A percentile compares a stretch with the other conserved stretches of the same genome.
phyloP scores from a whole-genome alignment of 2,329 filamentous ascomycete genomes.

The Pestalotiopsis sp. region DNA sequence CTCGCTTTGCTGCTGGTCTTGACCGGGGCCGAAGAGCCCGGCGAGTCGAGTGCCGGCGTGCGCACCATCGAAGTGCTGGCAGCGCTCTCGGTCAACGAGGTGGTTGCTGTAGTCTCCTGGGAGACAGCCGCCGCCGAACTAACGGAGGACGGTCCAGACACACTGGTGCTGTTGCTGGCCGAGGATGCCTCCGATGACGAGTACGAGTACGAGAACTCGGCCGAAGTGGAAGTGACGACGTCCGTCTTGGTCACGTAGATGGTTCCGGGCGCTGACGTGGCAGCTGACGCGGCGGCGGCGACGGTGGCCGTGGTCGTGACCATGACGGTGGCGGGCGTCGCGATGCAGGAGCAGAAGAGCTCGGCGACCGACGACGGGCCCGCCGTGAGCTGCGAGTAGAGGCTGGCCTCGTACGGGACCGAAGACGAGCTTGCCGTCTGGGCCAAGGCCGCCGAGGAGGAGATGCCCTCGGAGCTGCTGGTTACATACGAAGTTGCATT shows the following conservation, averaged over 20 bases:
- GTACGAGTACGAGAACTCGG: background rate
- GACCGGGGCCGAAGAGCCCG: background rate
- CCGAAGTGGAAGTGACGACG: background rate
- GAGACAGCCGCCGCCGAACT: background rate
- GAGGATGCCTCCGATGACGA: background rate
- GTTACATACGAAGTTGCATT: background rate
- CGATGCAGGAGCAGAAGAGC: background rate
- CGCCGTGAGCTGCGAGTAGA: background rate
- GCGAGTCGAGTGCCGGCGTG: background rate
- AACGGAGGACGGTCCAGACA: background rate
- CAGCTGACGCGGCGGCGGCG: background rate
- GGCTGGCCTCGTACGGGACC: background rate
- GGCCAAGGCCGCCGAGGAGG: background rate
- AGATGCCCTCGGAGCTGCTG: background rate
- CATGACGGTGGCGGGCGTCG: background rate
- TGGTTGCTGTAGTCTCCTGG: background rate
- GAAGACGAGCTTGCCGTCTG: conserved; percentile 2
- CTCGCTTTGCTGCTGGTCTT: background rate
- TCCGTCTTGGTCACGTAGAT: background rate
- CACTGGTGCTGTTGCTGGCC: background rate
- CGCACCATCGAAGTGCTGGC: background rate
- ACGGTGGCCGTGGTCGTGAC: background rate
- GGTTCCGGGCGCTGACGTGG: background rate
- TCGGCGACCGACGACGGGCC: conserved; percentile 1
- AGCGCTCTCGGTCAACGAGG: background rate